phyloP scores from a whole-genome alignment of 495 filamentous ascomycete genomes.

The Neurospora tetrasperma region DNA sequence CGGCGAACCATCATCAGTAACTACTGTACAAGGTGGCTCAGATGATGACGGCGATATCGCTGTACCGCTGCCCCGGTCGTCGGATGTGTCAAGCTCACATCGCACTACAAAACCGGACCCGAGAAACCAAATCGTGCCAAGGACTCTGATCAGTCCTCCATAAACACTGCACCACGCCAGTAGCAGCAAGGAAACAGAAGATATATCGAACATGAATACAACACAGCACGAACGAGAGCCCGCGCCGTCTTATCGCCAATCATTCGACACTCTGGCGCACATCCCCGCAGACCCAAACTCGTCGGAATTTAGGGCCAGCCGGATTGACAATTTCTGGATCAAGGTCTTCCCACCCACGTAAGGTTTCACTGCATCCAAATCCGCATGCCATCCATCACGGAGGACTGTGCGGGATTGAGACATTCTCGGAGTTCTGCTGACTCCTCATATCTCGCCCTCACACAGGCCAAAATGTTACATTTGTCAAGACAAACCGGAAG shows the following conservation, averaged over 20 bases:
- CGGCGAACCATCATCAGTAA: background rate
- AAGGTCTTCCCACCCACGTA: background rate
- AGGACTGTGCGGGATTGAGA: background rate
- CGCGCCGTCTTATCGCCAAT: background rate
- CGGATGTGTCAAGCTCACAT: background rate
- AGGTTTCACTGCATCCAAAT: background rate
- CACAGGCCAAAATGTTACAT: background rate
- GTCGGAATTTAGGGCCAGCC: background rate
- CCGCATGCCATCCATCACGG: background rate
- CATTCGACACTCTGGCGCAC: background rate
- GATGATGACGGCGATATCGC: background rate
- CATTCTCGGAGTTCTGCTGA: background rate
- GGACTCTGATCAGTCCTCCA: background rate
- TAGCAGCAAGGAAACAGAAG: background rate
- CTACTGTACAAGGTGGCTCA: too few relatives aligned
- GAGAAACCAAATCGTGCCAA: background rate
- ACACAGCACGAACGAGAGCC: background rate
- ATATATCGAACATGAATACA: background rate
- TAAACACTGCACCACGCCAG: background rate
- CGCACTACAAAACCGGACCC: background rate
- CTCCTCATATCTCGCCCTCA: background rate
- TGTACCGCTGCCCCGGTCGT: background rate
- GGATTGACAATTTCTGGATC: background rate
- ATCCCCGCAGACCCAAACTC: background rate
- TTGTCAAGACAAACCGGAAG: background rate